Conservation (phyloP, 1,284 basidiomycete species). For the Ganoderma multipileum region DNA sequence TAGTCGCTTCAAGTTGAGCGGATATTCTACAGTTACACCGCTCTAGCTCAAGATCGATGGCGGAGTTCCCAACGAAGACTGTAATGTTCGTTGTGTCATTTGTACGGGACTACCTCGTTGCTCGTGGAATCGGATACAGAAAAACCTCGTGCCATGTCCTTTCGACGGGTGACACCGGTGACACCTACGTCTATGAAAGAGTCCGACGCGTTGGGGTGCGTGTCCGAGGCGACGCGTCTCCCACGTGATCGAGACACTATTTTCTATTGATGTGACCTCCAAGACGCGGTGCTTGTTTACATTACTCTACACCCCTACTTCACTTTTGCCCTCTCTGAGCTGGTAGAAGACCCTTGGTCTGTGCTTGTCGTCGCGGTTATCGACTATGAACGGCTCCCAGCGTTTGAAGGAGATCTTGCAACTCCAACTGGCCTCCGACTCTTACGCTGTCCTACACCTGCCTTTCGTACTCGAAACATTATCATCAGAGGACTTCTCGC, state of each 20-base stretch:
- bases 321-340: background rate
- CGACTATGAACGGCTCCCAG: conserved; percentile 44
- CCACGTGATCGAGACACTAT: conserved; percentile 29
- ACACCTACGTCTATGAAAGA: background rate
- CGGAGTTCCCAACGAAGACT: too few species aligned
- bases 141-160: too few species aligned
- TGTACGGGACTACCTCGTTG: too few species aligned
- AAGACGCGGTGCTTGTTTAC: background rate
- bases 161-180: background rate
- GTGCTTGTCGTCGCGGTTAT: background rate
- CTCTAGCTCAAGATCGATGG: too few species aligned
- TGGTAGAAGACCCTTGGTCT: background rate
- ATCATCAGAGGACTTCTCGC: conserved; percentile 53
- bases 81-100: too few species aligned
- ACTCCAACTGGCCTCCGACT: conserved; percentile 72
- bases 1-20: background rate
- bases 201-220: background rate
- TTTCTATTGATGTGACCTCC: background rate
- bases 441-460: conserved; percentile 60
- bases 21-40: too few species aligned
- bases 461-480: conserved; percentile 63
- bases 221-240: conserved; percentile 19
- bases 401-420: conserved; percentile 72
- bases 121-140: too few species aligned
- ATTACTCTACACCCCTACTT: background rate